phyloP scores from a whole-genome alignment of 2,329 filamentous ascomycete genomes.

The Ceratocystis papillata region DNA sequence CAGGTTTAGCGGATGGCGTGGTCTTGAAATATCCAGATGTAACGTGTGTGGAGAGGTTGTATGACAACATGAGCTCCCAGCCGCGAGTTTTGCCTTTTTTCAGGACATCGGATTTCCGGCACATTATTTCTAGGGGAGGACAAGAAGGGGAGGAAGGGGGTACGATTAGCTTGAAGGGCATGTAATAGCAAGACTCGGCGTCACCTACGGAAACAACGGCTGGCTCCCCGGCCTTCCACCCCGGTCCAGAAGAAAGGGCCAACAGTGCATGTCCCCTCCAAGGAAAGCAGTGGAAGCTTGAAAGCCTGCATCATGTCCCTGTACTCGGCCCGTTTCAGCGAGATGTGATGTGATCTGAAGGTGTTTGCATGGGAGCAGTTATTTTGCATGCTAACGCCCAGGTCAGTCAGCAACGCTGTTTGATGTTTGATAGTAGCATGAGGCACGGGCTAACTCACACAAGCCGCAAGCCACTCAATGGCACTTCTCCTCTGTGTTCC shows the following conservation, averaged over 20 bases:
- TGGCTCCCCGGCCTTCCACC: slow-evolving; percentile 45
- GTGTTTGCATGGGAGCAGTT: slow-evolving; percentile 48
- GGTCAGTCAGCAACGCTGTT: background rate
- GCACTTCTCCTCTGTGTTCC: slow-evolving; percentile 35
- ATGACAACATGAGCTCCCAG: slow-evolving; percentile 53
- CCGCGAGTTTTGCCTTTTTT: slow-evolving; percentile 54
- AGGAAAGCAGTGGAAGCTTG: slow-evolving; percentile 45
- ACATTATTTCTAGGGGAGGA: slow-evolving; percentile 42
- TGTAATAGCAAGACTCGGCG: background rate
- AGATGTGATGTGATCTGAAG: slow-evolving; percentile 46
- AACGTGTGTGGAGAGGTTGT: slow-evolving; percentile 44
- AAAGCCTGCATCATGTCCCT: slow-evolving; percentile 45
- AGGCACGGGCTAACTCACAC: slow-evolving; percentile 37
- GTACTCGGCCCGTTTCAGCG: slow-evolving; percentile 42
- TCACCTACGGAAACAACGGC: slow-evolving; percentile 46
- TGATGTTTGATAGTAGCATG: background rate
- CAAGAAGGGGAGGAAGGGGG: background rate
- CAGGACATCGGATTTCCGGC: slow-evolving; percentile 55
- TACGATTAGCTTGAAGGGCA: background rate
- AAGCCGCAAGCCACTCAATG: slow-evolving; percentile 44
- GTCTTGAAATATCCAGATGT: slow-evolving; percentile 54
- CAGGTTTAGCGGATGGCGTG: slow-evolving; percentile 39
- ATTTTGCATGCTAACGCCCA: slow-evolving; percentile 40
- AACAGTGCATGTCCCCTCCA: slow-evolving; percentile 49
- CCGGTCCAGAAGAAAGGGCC: slow-evolving; percentile 54